Conservation (phyloP, 257 asterid species). For the Salvia rosmarinus region DNA sequence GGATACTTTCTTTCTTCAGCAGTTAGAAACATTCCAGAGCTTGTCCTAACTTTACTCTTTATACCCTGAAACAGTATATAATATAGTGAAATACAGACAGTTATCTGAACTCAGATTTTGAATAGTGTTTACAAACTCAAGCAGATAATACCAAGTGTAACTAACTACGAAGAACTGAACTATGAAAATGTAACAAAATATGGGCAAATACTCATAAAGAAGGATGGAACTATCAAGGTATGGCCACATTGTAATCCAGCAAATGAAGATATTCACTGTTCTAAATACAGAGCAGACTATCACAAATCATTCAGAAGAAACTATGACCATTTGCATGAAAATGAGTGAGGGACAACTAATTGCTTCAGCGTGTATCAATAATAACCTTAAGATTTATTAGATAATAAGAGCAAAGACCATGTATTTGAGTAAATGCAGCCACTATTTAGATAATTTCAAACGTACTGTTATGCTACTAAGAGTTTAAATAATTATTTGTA, state of each 20-base stretch:
- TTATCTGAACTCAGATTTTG: slow-evolving; percentile 12
- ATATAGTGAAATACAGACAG: slow-evolving; percentile 20
- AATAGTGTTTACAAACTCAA: slow-evolving; percentile 9
- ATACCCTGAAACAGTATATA: slow-evolving; percentile 55
- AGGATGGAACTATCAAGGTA: not conserved
- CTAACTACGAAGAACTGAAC: slow-evolving; percentile 3
- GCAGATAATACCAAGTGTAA: slow-evolving; percentile 18
- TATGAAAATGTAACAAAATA: not conserved
- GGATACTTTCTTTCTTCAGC: slow-evolving; percentile 66
- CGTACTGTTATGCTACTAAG: not conserved
- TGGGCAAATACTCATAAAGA: slow-evolving; percentile 3
- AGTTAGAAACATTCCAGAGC: slow-evolving; percentile 85
- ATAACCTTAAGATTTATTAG: slow-evolving; percentile 7
- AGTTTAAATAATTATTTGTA: not conserved
- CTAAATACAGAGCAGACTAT: slow-evolving; percentile 2
- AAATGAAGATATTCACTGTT: not conserved
- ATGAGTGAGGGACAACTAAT: not conserved
- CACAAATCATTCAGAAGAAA: not conserved
- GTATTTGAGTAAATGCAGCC: slow-evolving; percentile 12
- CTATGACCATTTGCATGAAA: slow-evolving; percentile 30
- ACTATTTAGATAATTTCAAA: not conserved
- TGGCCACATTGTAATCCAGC: not conserved
- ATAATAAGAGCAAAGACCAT: not conserved
- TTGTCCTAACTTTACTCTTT: slow-evolving; percentile 74
- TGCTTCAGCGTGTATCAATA: slow-evolving; percentile 2